Conservation (phyloP, 257 asterid genomes). For the Solanum rostratum region DNA sequence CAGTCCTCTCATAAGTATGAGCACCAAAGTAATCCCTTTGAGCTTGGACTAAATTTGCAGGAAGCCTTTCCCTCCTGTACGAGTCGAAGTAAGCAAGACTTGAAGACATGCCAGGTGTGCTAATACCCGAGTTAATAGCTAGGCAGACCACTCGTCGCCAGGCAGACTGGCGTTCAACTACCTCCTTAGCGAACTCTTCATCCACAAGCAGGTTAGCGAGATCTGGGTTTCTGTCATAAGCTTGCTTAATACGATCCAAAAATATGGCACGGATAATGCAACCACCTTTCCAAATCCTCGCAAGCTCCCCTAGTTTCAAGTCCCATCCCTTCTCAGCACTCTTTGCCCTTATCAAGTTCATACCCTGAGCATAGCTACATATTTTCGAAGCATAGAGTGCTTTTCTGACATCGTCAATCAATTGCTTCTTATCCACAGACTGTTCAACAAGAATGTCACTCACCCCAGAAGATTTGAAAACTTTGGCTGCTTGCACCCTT, state of each 20-base stretch:
- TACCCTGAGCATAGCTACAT: slow-evolving; percentile 93
- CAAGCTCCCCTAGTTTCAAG: slow-evolving; percentile 79
- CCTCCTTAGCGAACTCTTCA: slow-evolving; percentile 85
- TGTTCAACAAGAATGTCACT: slow-evolving; percentile 49
- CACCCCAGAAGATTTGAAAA: slow-evolving; percentile 62
- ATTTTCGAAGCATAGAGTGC: slow-evolving; percentile 87
- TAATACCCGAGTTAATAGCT: slow-evolving; percentile 72
- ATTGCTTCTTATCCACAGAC: slow-evolving; percentile 45
- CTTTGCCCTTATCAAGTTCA: slow-evolving; percentile 91
- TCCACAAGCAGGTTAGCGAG: slow-evolving; percentile 88
- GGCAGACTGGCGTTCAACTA: slow-evolving; percentile 75
- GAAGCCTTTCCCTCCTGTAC: slow-evolving; percentile 73
- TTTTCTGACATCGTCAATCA: slow-evolving; percentile 77
- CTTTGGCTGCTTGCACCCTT: slow-evolving; percentile 68
- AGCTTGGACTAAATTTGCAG: slow-evolving; percentile 93
- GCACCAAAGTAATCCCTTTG: slow-evolving; percentile 97
- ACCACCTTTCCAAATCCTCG: slow-evolving; percentile 97
- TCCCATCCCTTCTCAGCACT: slow-evolving; percentile 86
- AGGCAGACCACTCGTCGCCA: slow-evolving; percentile 91
- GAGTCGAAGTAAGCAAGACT: slow-evolving; percentile 92
- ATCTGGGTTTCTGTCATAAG: slow-evolving; percentile 75
- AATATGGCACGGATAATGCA: slow-evolving; percentile 93
- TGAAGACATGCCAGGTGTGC: slow-evolving; percentile 96
- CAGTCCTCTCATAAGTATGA: slow-evolving; percentile 83
- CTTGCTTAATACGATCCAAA: slow-evolving; percentile 90